Evolutionary conservation across 2,329 filamentous ascomycete species (phyloP), one percentile per base, ranked within the genome.

Genomic region (Dactylellina drechsleri): DNA sequence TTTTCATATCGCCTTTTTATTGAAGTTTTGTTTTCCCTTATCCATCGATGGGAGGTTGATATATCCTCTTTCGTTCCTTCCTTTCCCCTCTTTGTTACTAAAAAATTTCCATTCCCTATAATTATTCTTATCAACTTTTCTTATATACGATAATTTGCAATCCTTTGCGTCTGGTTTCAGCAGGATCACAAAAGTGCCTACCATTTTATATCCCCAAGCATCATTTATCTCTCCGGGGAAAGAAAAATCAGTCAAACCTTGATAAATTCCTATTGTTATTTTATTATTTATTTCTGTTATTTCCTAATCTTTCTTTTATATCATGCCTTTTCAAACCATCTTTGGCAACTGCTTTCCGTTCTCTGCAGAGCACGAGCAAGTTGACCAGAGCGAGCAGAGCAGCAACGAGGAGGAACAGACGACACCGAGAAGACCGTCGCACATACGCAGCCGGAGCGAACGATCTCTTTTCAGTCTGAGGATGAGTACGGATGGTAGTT

Each of bases 321-420:
- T 10, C 7, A 74, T 74, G 70, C 57, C 70, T 15, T 62, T 74
- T 52, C 56, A 74, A 43, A 31, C 56, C 16, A 62, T 74, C 45
- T 74, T 74, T 67, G 70, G 70, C 64, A 74, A 31, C 70, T 74
- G 70, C 70, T 74, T 74, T 66, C 62, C 70, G 43, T 67, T 66
- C 15, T 26, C 60, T 23, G 31, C 31, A 36, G 31, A 36, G 31
- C 31, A 36, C 5, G 62, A 62, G 62, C 50, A 67, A 43, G 62
- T 52, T 74, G 62, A 74, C 58, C 56, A 59, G 15, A 66, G 54
- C n/a, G 57, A 41, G 62, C 70, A 67, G 57, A 74, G 36, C 28
- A 62, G 36, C 6, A 41, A 50, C 16, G 45, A 52, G 47, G 16
- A 40, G 28, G 68, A 73, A 36, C 31, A 7, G 18, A 40, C 20